Conservation (phyloP, 768 basidiomycete genomes). For the Tephrocybe sp. region DNA sequence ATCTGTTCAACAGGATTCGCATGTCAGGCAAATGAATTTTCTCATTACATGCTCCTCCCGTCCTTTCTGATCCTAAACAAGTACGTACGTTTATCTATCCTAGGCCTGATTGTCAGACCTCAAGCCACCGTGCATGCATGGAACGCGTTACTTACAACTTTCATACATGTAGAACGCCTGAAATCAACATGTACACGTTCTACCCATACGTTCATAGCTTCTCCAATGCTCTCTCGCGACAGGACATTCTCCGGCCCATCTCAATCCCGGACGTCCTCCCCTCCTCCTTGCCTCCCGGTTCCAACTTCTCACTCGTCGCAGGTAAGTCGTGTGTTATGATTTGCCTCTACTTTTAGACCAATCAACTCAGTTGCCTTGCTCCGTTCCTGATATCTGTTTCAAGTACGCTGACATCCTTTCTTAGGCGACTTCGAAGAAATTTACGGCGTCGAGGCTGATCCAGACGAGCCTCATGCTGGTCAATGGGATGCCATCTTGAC, state of each 20-base stretch:
- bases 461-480: slow-evolving; percentile 66
- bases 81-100: slow-evolving; percentile 41
- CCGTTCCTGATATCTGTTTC: background rate
- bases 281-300: slow-evolving; percentile 58
- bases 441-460: slow-evolving; percentile 60
- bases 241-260: slow-evolving; percentile 63
- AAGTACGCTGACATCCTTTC: background rate
- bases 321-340: slow-evolving; percentile 40
- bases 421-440: slow-evolving; percentile 91
- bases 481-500: slow-evolving; percentile 89
- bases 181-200: slow-evolving; percentile 67
- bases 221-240: slow-evolving; percentile 67
- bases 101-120: too few relatives aligned
- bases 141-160: slow-evolving; percentile 3
- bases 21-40: slow-evolving; percentile 95
- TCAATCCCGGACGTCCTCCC: slow-evolving; percentile 84
- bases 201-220: slow-evolving; percentile 93
- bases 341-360: background rate
- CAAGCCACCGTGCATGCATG: background rate
- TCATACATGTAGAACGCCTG: slow-evolving; percentile 48
- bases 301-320: slow-evolving; percentile 82
- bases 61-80: slow-evolving; percentile 87
- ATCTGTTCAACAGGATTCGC: slow-evolving; percentile 60
- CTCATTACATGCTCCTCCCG: slow-evolving; percentile 89
- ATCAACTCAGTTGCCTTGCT: background rate